Percentiles rank a stretch among this genome's conserved stretches.
These are phyloP conservation scores for Mycocentrospora acerina DNA, from an alignment of 2,329 filamentous ascomycete genomes.

Conservation along the genomic window DNA sequence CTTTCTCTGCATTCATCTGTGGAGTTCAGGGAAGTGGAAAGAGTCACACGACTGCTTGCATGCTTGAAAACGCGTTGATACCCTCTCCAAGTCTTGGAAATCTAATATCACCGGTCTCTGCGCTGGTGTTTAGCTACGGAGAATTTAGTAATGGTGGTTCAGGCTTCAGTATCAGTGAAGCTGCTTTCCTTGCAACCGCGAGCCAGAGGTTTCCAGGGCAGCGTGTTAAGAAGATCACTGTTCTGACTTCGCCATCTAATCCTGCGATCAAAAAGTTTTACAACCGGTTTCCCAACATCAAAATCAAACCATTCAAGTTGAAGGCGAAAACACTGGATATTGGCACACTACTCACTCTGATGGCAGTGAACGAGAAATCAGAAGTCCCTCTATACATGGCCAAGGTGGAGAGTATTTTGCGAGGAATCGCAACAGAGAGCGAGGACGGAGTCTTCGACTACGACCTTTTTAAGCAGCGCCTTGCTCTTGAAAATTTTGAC, in stretches of 20 bases:
- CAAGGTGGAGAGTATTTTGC: conserved; percentile 49
- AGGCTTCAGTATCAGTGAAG: conserved; percentile 57
- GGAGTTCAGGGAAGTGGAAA: conserved; percentile 65
- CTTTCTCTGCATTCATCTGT: conserved; percentile 63
- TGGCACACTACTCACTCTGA: conserved; percentile 46
- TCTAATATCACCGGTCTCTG: conserved; percentile 57
- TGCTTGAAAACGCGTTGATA: conserved; percentile 52
- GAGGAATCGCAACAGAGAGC: conserved; percentile 56
- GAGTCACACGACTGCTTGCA: conserved; percentile 59
- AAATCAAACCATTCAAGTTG: conserved; percentile 50
- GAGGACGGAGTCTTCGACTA: conserved; percentile 55
- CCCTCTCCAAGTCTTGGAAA: conserved; percentile 44
- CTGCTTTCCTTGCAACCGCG: conserved; percentile 54
- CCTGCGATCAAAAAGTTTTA: conserved; percentile 22
- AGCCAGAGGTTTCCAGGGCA: conserved; percentile 9
- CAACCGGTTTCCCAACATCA: conserved; percentile 42
- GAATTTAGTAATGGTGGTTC: conserved; percentile 47
- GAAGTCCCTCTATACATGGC: conserved; percentile 57
- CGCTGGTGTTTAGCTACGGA: conserved; percentile 60
- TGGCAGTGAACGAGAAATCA: conserved; percentile 17
- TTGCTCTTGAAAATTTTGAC: conserved; percentile 21
- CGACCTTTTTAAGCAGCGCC: conserved; percentile 20
- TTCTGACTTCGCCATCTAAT: conserved; percentile 29
- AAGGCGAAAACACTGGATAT: conserved; percentile 53
- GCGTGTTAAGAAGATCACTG: conserved; percentile 19